Evolutionary conservation across 768 basidiomycete genomes (phyloP), one percentile per base, ranked within the genome.

Genomic region (Gloeostereum incarnatum): DNA sequence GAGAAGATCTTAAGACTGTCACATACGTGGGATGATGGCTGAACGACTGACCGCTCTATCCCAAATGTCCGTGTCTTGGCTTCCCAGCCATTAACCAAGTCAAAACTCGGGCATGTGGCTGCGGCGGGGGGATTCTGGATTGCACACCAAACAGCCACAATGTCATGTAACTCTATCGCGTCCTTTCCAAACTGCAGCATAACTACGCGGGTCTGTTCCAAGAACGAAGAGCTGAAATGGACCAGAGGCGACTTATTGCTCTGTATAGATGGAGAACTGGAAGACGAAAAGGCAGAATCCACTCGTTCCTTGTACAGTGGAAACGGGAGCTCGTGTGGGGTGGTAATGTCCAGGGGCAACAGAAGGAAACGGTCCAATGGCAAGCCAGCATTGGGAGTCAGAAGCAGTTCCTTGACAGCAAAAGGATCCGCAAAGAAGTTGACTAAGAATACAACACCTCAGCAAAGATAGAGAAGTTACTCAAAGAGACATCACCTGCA

Each of bases 121-220:
- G 49, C 44, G 30, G 60, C 57, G 5, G 75, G 79, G 13, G 82
- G 80, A 42, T 82, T 78, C 40, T 70, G 68, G 11, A 88, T 75
- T 2, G 88, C 85, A 55, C 81, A 90, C 87, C 89, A 94, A 11
- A 94, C 71, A 2, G 88, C 85, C 8, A 80, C 78, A 31, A 91
- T 83, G 49, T 97, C 92, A 50, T 97, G 92, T 39, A 93, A 68
- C 59, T 92, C 86, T 75, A 96, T 73, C 4, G 73, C 81, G 52
- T 93, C 90, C 44, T 81, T 78, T 6, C 89, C 89, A 43, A 77
- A 90, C 35, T 66, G 49, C n/a, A 75, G 41, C 82, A 93, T 90
- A 36, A 91, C 60, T 44, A 79, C 78, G 23, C 85, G 63, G 3
- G 85, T 74, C 31, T 77, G 70, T 52, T 83, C 78, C 1, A 91